Percentiles rank a stretch among this genome's conserved stretches.
Conservation (phyloP, 345 rosid genomes). For the Salix koriyanagi region DNA sequence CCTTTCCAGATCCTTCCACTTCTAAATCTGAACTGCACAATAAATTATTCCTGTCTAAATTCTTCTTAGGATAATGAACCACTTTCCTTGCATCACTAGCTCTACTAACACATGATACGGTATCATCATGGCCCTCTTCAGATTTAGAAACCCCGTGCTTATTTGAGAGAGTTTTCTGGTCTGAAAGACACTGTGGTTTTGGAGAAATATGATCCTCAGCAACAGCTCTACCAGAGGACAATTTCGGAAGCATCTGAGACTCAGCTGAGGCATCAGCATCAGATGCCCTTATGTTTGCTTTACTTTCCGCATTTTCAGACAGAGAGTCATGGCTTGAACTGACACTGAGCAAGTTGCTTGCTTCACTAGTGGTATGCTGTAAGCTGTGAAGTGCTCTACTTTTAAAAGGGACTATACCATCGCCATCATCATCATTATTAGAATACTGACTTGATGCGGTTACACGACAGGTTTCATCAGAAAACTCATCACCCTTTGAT, state of each 20-base stretch:
- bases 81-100: constrained; percentile 28
- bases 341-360: constrained; percentile 49
- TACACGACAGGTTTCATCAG: constrained; percentile 58
- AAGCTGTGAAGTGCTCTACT: constrained; percentile 30
- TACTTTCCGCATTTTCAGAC: constrained; percentile 61
- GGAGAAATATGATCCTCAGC: constrained; percentile 28
- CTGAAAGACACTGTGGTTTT: constrained; percentile 28
- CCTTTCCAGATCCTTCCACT: constrained; percentile 34
- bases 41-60: constrained; percentile 39
- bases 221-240: constrained; percentile 26
- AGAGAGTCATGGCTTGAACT: constrained; percentile 53
- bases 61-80: constrained; percentile 26
- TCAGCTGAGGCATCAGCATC: constrained; percentile 40
- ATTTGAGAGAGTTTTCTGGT: constrained; percentile 30
- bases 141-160: constrained; percentile 33
- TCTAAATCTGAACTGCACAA: constrained; percentile 36
- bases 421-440: constrained; percentile 49
- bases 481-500: constrained; percentile 52
- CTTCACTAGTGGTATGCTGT: constrained; percentile 49
- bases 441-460: constrained; percentile 57
- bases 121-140: constrained; percentile 59
- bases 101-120: constrained; percentile 42
- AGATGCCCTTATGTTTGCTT: constrained; percentile 42
- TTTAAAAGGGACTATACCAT: constrained; percentile 19
- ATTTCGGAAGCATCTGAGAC: constrained; percentile 32